phyloP scores from a whole-genome alignment of 2,329 filamentous ascomycete species.

The Stagonosporopsis cucurbitacearum region DNA sequence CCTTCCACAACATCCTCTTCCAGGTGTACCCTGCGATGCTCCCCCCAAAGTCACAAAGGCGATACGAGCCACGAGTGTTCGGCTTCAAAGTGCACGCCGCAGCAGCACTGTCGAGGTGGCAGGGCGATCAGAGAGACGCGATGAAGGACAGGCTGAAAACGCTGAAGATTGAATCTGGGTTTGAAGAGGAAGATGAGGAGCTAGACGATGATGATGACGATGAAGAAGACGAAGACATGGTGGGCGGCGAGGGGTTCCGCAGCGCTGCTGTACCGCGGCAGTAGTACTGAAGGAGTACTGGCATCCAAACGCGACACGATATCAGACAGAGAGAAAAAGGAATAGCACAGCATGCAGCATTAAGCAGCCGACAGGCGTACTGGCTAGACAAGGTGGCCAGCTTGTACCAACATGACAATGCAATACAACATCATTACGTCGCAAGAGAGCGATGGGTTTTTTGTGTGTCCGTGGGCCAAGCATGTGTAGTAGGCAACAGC shows the following conservation, averaged over 20 bases:
- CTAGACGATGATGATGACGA: slow-evolving; percentile 67
- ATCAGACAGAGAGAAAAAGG: not conserved
- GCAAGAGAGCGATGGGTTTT: not conserved
- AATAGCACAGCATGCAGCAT: slow-evolving; percentile 20
- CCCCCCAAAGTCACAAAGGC: slow-evolving; percentile 81
- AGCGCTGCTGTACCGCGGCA: slow-evolving; percentile 27
- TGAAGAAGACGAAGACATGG: slow-evolving; percentile 55
- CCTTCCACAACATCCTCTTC: slow-evolving; percentile 99
- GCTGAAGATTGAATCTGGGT: slow-evolving; percentile 74
- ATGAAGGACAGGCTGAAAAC: slow-evolving; percentile 80
- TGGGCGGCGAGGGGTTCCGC: slow-evolving; percentile 38
- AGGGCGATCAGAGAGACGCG: slow-evolving; percentile 78
- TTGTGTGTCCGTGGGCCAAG: not conserved
- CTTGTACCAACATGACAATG: slow-evolving; percentile 15
- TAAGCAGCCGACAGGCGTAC: slow-evolving; percentile 31
- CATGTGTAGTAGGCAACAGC: not conserved
- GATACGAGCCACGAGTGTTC: slow-evolving; percentile 90
- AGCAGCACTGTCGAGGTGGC: slow-evolving; percentile 89
- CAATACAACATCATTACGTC: not conserved
- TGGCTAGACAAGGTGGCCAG: slow-evolving; percentile 23
- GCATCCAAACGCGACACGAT: not conserved
- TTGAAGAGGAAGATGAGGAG: slow-evolving; percentile 70
- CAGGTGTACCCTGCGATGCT: slow-evolving; percentile 94
- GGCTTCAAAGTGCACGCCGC: slow-evolving; percentile 94
- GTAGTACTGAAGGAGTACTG: not conserved